Percentiles rank a stretch among this genome's conserved stretches.
Evolutionary conservation across 2,329 filamentous ascomycete genomes (phyloP).

Genomic region (Penicillium sp.): DNA sequence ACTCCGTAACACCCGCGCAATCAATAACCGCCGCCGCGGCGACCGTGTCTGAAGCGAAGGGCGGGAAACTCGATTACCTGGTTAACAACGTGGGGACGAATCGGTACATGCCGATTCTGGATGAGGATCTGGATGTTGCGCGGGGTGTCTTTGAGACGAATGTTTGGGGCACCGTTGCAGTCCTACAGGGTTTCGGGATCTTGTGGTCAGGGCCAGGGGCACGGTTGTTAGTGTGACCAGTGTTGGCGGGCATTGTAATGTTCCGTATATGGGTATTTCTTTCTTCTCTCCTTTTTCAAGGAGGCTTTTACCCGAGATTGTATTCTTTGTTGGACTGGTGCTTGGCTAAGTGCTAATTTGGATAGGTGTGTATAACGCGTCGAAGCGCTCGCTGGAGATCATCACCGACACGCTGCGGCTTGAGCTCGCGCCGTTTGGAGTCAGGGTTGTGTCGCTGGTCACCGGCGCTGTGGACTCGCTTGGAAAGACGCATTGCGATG

Average conservation of each 20-base stretch:
- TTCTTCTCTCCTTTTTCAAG: neutral
- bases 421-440: conserved; percentile 28
- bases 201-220: conserved; percentile 29
- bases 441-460: conserved; percentile 25
- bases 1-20: conserved; percentile 43
- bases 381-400: conserved; percentile 29
- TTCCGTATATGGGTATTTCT: neutral
- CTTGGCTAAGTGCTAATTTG: neutral
- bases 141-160: conserved; percentile 29
- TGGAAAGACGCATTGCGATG: conserved; percentile 23
- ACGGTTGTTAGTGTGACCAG: neutral
- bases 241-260: neutral
- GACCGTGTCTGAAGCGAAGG: conserved; percentile 28
- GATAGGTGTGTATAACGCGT: conserved; percentile 29
- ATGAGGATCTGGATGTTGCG: conserved; percentile 38
- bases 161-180: conserved; percentile 23
- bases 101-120: conserved; percentile 43
- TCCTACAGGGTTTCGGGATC: conserved; percentile 30
- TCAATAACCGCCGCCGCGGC: conserved; percentile 34
- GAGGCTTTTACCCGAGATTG: too few relatives aligned
- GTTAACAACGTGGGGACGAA: conserved; percentile 51
- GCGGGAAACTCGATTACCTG: conserved; percentile 42
- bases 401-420: conserved; percentile 31
- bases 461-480: conserved; percentile 26
- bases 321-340: too few relatives aligned